phyloP scores from a whole-genome alignment of 2,329 filamentous ascomycete genomes.

The Epichloe typhina region DNA sequence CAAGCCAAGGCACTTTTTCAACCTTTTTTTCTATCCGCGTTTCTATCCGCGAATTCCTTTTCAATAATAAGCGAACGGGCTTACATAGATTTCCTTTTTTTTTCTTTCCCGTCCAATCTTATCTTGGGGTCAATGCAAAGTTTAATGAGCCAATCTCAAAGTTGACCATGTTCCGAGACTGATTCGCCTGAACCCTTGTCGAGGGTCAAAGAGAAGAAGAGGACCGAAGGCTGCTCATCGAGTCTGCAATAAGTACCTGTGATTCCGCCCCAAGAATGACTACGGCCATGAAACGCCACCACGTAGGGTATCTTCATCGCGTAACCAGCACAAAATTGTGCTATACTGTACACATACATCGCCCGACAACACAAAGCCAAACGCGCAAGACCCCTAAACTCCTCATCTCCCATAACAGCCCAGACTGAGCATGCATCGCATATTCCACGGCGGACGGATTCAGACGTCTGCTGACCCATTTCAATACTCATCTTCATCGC shows the following conservation, averaged over 20 bases:
- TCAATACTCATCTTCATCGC: conserved; percentile 10
- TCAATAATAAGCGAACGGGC: too few relatives aligned
- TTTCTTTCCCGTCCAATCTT: too few relatives aligned
- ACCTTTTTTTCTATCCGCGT: not conserved
- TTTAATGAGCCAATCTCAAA: too few relatives aligned
- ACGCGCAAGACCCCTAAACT: not conserved
- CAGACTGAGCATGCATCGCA: not conserved
- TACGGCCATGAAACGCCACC: not conserved
- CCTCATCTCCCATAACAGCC: not conserved
- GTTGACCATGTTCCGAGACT: too few relatives aligned
- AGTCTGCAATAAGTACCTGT: too few relatives aligned
- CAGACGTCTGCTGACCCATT: not conserved
- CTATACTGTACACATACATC: not conserved
- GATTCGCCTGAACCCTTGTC: too few relatives aligned
- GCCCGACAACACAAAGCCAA: not conserved
- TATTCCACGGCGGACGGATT: not conserved
- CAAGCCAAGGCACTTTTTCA: not conserved
- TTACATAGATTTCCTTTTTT: too few relatives aligned
- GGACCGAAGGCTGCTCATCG: too few relatives aligned
- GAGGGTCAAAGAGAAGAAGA: too few relatives aligned
- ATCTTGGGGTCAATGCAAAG: too few relatives aligned
- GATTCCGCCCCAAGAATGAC: too few relatives aligned
- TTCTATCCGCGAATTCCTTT: not conserved
- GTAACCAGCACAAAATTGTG: not conserved
- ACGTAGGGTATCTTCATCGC: not conserved